Conservation (phyloP, 192 early-diverging fungal genomes). For the Linnemannia schmuckeri region DNA sequence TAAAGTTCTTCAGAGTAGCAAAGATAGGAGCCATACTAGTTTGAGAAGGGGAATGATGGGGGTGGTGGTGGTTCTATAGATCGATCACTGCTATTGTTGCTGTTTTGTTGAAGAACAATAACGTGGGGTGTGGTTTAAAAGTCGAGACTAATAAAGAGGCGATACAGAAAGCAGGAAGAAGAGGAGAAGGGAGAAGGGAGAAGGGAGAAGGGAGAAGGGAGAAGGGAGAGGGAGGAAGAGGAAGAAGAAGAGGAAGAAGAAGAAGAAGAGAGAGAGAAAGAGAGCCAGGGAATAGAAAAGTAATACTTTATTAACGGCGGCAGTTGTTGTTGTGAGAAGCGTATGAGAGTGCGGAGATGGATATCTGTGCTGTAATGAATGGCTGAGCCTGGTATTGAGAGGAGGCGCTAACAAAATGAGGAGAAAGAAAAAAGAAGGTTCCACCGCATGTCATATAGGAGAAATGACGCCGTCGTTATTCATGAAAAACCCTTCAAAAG, state of each 20-base stretch:
- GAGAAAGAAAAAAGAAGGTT: not conserved
- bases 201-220: not conserved
- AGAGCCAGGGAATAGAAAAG: no score
- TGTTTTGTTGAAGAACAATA: not conserved
- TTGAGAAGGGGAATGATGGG: not conserved
- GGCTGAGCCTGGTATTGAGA: not conserved
- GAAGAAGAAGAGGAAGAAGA: not conserved
- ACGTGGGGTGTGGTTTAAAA: not conserved
- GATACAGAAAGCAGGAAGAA: not conserved
- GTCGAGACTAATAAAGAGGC: not conserved
- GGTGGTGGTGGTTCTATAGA: not conserved
- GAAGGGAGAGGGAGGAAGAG: not conserved
- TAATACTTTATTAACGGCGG: not conserved
- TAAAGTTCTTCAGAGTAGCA: slow-evolving; percentile 8
- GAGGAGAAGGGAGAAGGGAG: not conserved
- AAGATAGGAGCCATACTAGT: slow-evolving; percentile 11
- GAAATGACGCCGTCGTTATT: not conserved
- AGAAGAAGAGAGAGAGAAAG: not conserved
- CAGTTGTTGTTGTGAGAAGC: no score
- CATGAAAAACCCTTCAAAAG: no score
- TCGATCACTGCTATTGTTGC: not conserved
- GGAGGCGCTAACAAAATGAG: not conserved
- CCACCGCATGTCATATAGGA: not conserved
- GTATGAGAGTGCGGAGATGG: not conserved
- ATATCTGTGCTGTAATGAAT: not conserved